Evolutionary conservation across 1,139 yeast species (phyloP).

Genomic region (Debaryomyces psychrophilus): DNA sequence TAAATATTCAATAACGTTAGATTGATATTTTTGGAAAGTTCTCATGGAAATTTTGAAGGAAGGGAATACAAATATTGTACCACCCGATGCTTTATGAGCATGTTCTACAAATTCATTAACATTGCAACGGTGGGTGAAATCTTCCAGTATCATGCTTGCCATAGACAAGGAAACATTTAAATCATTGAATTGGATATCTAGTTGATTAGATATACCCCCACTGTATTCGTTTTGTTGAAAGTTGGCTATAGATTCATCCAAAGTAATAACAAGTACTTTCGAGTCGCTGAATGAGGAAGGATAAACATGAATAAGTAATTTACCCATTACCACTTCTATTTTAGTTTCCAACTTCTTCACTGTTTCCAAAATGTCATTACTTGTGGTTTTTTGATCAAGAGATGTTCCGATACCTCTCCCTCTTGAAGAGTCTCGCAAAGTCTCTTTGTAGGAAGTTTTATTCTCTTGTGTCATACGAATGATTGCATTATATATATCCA

Average conservation of each 20-base stretch:
- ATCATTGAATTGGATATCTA: constrained; percentile 59
- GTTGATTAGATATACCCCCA: constrained; percentile 51
- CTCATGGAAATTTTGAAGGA: constrained; percentile 75
- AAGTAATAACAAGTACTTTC: constrained; percentile 66
- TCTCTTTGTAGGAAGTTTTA: constrained; percentile 71
- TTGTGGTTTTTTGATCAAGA: constrained; percentile 19
- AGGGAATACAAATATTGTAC: constrained; percentile 79
- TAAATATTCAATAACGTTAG: constrained; percentile 61
- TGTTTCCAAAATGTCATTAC: constrained; percentile 39
- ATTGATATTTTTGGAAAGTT: constrained; percentile 59
- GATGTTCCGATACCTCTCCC: constrained; percentile 13
- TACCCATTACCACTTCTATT: constrained; percentile 61
- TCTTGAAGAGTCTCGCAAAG: constrained; percentile 56
- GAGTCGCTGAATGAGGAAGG: constrained; percentile 78
- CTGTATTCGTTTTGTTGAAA: constrained; percentile 61
- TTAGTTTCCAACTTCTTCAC: constrained; percentile 56
- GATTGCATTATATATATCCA: constrained; percentile 75
- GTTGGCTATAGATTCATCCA: constrained; percentile 61
- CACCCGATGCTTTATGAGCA: constrained; percentile 72
- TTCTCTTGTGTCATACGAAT: constrained; percentile 75
- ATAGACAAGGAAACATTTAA: constrained; percentile 67
- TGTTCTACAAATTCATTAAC: constrained; percentile 59
- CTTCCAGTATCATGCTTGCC: constrained; percentile 48
- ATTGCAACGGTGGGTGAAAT: constrained; percentile 43
- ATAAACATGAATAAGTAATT: constrained; percentile 62